These are phyloP conservation scores for Dalbergia cochinchinensis DNA, from an alignment of 306 rosid species.

Conservation along the genomic window DNA sequence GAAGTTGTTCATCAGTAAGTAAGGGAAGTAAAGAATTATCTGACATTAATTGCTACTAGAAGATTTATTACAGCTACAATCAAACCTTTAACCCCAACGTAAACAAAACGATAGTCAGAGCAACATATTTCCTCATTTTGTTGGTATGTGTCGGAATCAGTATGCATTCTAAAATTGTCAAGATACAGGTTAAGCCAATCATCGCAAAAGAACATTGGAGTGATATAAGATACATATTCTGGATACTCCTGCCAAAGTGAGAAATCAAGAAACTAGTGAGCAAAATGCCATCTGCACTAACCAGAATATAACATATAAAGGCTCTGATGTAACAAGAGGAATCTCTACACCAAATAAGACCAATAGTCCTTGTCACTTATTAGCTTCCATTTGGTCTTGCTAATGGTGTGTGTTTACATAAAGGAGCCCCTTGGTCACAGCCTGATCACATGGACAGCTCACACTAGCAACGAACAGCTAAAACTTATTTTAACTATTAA, in stretches of 20 bases:
- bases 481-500: not conserved
- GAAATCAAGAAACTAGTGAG: constrained; percentile 44
- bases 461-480: constrained; percentile 18
- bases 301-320: constrained; percentile 31
- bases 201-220: constrained; percentile 82
- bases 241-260: constrained; percentile 79
- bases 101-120: constrained; percentile 95
- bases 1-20: constrained; percentile 32
- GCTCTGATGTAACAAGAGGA: constrained; percentile 10
- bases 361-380: not conserved
- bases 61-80: constrained; percentile 20
- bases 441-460: constrained; percentile 18
- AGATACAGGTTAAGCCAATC: constrained; percentile 96
- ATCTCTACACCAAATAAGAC: not conserved
- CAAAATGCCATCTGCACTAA: constrained; percentile 24
- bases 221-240: constrained; percentile 74
- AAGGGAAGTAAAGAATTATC: constrained; percentile 30
- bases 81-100: constrained; percentile 91
- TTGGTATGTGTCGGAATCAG: constrained; percentile 61
- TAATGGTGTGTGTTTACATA: not conserved
- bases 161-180: constrained; percentile 77
- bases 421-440: not conserved
- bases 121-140: constrained; percentile 75
- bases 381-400: constrained; percentile 23
- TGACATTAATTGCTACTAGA: not conserved